Evolutionary conservation across 2,329 filamentous ascomycete genomes (phyloP).

Genomic region (Anthostomella pinea): DNA sequence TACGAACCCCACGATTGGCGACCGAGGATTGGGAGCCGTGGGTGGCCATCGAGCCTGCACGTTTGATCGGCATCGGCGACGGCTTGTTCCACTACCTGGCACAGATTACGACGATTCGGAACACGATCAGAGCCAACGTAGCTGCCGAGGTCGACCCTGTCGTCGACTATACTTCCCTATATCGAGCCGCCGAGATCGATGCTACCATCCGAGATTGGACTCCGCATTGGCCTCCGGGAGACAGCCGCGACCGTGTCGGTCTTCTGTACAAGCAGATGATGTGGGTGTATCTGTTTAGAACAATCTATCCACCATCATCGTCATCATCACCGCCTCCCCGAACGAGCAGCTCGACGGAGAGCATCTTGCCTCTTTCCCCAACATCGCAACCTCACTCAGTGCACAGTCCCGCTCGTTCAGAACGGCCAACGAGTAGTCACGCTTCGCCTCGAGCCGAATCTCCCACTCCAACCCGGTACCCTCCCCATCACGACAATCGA

Average conservation of each 20-base stretch:
- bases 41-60: constrained; percentile 43
- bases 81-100: constrained; percentile 77
- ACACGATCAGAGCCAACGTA: constrained; percentile 69
- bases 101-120: constrained; percentile 74
- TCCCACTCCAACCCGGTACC: constrained; percentile 38
- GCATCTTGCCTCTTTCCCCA: constrained; percentile 20
- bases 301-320: constrained; percentile 53
- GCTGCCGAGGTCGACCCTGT: constrained; percentile 59
- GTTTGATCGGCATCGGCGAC: constrained; percentile 78
- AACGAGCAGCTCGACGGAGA: constrained; percentile 10
- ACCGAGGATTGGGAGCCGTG: constrained; percentile 43
- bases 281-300: constrained; percentile 62
- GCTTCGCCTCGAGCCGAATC: constrained; percentile 14
- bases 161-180: constrained; percentile 71
- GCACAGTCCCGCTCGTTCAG: constrained; percentile 17
- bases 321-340: constrained; percentile 16
- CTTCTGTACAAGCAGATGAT: constrained; percentile 64
- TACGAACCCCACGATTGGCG: constrained; percentile 36
- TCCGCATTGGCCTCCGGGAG: constrained; percentile 57
- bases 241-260: constrained; percentile 54
- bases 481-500: constrained; percentile 47
- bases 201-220: constrained; percentile 71
- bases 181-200: constrained; percentile 73
- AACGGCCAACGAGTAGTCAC: constrained; percentile 17
- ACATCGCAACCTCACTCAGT: constrained; percentile 20